These are phyloP conservation scores for Thelonectria blattea DNA, from an alignment of 2,329 filamentous ascomycete species.

Conservation along the genomic window DNA sequence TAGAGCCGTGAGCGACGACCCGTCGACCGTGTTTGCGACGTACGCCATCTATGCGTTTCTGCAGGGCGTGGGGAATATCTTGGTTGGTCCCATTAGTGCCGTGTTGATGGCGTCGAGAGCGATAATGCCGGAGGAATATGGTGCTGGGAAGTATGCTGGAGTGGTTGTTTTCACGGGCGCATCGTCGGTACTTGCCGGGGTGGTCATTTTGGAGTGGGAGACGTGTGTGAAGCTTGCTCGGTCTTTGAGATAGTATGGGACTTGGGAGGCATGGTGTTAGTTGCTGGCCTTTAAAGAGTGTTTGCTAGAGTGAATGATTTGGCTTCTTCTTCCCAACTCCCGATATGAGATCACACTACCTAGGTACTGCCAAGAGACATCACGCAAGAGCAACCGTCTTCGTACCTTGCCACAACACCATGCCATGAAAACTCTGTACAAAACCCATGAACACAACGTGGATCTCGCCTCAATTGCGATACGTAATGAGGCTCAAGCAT, in stretches of 20 bases:
- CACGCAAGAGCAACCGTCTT: too few species aligned
- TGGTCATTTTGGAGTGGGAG: conserved; percentile 6
- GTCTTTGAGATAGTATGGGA: not conserved
- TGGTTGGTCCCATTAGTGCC: conserved; percentile 24
- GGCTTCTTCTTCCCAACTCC: too few species aligned
- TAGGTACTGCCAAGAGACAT: too few species aligned
- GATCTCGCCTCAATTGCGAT: not conserved
- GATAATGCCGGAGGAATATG: not conserved
- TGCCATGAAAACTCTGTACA: too few species aligned
- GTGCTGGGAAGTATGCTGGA: conserved; percentile 3
- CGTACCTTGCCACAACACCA: too few species aligned
- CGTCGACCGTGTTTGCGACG: conserved; percentile 17
- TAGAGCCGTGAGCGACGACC: conserved; percentile 18
- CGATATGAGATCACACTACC: too few species aligned
- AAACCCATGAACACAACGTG: not conserved
- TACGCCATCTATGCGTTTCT: conserved; percentile 25
- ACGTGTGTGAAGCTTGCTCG: not conserved
- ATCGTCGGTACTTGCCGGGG: not conserved
- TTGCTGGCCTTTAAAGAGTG: too few species aligned
- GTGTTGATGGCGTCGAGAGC: conserved; percentile 1
- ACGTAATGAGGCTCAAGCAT: not conserved
- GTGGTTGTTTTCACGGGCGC: conserved; percentile 2
- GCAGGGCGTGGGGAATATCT: conserved; percentile 27
- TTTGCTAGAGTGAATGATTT: too few species aligned
- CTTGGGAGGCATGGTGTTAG: too few species aligned